These are phyloP conservation scores for Stagonosporopsis cucurbitacearum DNA, from an alignment of 2,329 filamentous ascomycete genomes.

Conservation along the genomic window DNA sequence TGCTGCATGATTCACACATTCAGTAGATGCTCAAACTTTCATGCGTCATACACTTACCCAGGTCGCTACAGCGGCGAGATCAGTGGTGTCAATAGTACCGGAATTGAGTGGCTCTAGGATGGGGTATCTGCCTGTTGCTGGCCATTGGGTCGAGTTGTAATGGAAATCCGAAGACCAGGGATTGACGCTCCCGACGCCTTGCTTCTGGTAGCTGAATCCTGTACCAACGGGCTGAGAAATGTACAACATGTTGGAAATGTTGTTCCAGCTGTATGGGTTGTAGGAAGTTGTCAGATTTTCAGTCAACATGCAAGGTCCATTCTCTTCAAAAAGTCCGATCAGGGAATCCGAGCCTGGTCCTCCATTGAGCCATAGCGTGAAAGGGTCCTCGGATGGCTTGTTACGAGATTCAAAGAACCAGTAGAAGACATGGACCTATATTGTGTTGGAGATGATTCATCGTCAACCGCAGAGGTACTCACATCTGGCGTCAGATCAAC, in stretches of 20 bases:
- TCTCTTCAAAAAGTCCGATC: slow-evolving; percentile 60
- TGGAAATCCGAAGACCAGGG: slow-evolving; percentile 55
- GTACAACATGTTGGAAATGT: slow-evolving; percentile 66
- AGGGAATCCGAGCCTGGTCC: slow-evolving; percentile 60
- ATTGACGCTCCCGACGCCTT: slow-evolving; percentile 35
- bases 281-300: slow-evolving; percentile 35
- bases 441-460: neutral
- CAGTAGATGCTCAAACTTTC: neutral
- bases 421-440: slow-evolving; percentile 49
- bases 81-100: slow-evolving; percentile 60
- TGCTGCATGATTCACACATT: slow-evolving; percentile 17
- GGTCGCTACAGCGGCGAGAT: slow-evolving; percentile 58
- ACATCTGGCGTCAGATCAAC: slow-evolving; percentile 46
- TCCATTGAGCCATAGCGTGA: slow-evolving; percentile 61
- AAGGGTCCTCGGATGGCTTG: slow-evolving; percentile 54
- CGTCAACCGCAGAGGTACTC: neutral
- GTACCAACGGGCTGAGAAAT: slow-evolving; percentile 67
- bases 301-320: slow-evolving; percentile 30
- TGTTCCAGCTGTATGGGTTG: slow-evolving; percentile 67
- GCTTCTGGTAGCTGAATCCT: slow-evolving; percentile 57
- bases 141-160: slow-evolving; percentile 51
- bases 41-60: slow-evolving; percentile 31
- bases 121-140: slow-evolving; percentile 57
- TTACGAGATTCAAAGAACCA: slow-evolving; percentile 62
- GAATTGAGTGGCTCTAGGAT: slow-evolving; percentile 53